Percentiles rank a stretch among this genome's conserved stretches.
Evolutionary conservation across 1,284 basidiomycete species (phyloP).

Genomic region (Pyrrhoderma noxium): DNA sequence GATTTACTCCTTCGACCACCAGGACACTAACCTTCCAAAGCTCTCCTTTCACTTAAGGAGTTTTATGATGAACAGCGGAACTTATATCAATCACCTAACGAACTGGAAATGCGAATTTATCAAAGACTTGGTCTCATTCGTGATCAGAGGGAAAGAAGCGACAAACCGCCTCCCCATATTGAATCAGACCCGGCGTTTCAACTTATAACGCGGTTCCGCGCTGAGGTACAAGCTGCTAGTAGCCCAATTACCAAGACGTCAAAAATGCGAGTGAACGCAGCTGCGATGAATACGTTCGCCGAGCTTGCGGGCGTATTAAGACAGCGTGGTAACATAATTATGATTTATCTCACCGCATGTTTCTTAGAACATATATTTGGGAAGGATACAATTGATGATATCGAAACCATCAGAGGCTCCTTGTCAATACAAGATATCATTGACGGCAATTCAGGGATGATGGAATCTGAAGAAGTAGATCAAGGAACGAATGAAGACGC

Average conservation of each 20-base stretch:
- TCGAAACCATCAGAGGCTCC: conserved; percentile 64
- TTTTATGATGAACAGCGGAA: conserved; percentile 85
- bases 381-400: conserved; percentile 63
- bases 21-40: conserved; percentile 34
- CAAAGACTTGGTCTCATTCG: conserved; percentile 88
- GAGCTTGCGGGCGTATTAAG: conserved; percentile 48
- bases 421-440: conserved; percentile 67
- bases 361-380: conserved; percentile 67
- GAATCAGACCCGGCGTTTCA: conserved; percentile 71
- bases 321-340: conserved; percentile 51
- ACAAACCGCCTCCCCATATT: conserved; percentile 73
- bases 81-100: conserved; percentile 64
- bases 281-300: conserved; percentile 64
- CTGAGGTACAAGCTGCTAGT: conserved; percentile 76
- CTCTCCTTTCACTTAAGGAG: conserved; percentile 85
- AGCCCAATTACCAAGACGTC: conserved; percentile 66
- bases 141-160: conserved; percentile 73
- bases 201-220: conserved; percentile 74
- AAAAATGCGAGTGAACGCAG: conserved; percentile 47
- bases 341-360: conserved; percentile 73
- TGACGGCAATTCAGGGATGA: conserved; percentile 54
- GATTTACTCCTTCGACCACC: background rate
- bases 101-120: conserved; percentile 95
- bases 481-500: conserved; percentile 1
- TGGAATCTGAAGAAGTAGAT: conserved; percentile 1